phyloP scores from a whole-genome alignment of 495 filamentous ascomycete species.

The Hypoxylon lienhwacheense region DNA sequence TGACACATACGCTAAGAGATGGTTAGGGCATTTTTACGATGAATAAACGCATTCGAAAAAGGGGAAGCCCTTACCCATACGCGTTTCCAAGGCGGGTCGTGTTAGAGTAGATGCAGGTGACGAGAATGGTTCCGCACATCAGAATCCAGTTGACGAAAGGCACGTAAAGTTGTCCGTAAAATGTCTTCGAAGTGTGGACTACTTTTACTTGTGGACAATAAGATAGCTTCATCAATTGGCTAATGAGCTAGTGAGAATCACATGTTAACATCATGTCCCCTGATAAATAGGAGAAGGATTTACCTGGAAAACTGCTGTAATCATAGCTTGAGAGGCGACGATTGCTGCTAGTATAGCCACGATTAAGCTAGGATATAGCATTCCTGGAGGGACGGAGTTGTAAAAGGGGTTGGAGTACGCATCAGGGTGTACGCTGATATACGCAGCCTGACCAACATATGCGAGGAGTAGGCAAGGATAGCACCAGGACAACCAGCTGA shows the following conservation, averaged over 20 bases:
- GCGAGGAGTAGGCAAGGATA: conserved; percentile 71
- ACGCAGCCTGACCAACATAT: conserved; percentile 75
- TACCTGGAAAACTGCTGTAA: conserved; percentile 66
- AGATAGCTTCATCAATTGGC: conserved; percentile 71
- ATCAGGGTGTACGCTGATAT: conserved; percentile 61
- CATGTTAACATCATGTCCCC: conserved; percentile 3
- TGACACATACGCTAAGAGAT: conserved; percentile 60
- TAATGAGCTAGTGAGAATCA: conserved; percentile 52
- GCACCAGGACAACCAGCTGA: conserved; percentile 64
- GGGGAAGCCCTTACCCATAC: conserved; percentile 34
- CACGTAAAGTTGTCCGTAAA: conserved; percentile 73
- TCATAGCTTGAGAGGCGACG: conserved; percentile 77
- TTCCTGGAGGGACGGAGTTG: conserved; percentile 65
- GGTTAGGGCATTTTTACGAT: conserved; percentile 52
- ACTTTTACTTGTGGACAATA: conserved; percentile 76
- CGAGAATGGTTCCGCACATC: conserved; percentile 72
- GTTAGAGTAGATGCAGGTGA: conserved; percentile 73
- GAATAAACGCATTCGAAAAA: background rate
- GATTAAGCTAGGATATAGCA: conserved; percentile 65
- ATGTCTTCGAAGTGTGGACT: conserved; percentile 64
- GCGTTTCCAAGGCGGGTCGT: conserved; percentile 56
- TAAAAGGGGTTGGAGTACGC: conserved; percentile 75
- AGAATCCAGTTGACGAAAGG: conserved; percentile 72
- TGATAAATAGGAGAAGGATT: background rate
- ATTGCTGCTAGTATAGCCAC: conserved; percentile 69